A percentile compares a stretch with the other conserved stretches of the same genome.
phyloP scores from a whole-genome alignment of 2,329 filamentous ascomycete genomes.

The Trichophyton benhamiae region DNA sequence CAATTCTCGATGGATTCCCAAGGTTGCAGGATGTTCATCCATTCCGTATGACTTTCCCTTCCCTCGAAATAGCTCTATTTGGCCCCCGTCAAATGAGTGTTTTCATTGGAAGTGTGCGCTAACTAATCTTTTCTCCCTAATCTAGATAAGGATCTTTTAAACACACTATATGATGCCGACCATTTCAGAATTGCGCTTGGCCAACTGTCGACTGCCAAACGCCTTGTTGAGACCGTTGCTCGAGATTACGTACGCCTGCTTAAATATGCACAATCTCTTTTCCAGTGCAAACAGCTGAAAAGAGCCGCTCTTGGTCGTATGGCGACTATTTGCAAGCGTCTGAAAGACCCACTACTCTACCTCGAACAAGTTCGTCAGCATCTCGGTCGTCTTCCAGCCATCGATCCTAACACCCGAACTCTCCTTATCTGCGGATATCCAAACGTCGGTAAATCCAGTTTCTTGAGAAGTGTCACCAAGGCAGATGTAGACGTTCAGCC shows the following conservation, averaged over 20 bases:
- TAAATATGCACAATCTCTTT: conserved; percentile 93
- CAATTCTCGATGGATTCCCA: conserved; percentile 87
- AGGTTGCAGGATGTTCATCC: conserved; percentile 88
- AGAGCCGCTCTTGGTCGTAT: conserved; percentile 90
- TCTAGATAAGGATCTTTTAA: conserved; percentile 66
- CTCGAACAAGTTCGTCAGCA: conserved; percentile 96
- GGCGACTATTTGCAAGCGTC: conserved; percentile 88
- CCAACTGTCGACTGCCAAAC: conserved; percentile 89
- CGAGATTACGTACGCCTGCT: conserved; percentile 91
- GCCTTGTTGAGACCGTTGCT: conserved; percentile 89
- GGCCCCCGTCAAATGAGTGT: conserved; percentile 13
- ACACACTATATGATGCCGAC: conserved; percentile 97
- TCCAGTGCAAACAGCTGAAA: conserved; percentile 99
- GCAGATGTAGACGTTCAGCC: conserved; percentile 96
- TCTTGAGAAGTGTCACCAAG: conserved; percentile 79
- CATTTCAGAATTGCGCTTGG: conserved; percentile 95
- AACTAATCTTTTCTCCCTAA: conserved; percentile 13
- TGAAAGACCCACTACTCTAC: conserved; percentile 91
- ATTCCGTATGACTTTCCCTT: conserved; percentile 52
- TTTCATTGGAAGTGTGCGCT: background rate
- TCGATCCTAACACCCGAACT: conserved; percentile 93
- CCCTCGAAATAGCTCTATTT: background rate
- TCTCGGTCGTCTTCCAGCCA: conserved; percentile 90
- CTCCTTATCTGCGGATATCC: conserved; percentile 95
- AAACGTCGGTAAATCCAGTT: conserved; percentile 95